Conservation (phyloP, 805 yeast species). For the Nakazawaea sp. region DNA sequence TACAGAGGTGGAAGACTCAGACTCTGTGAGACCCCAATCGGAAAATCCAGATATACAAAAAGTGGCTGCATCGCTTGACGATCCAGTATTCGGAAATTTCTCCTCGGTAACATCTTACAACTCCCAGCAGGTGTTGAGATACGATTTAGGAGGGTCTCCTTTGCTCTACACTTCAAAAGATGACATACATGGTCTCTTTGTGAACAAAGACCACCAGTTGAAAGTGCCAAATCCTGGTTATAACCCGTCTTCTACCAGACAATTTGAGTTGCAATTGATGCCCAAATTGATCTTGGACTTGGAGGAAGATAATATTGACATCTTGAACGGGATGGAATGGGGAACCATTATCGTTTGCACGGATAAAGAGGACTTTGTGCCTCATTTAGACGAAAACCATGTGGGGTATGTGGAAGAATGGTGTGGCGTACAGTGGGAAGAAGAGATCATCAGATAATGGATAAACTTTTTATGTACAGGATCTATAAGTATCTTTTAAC, state of each 20-base stretch:
- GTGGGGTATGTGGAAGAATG: slow-evolving; percentile 81
- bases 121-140: slow-evolving; percentile 81
- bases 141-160: slow-evolving; percentile 75
- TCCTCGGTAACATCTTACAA: slow-evolving; percentile 71
- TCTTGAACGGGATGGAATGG: slow-evolving; percentile 91
- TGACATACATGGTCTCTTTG: slow-evolving; percentile 38
- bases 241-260: slow-evolving; percentile 53
- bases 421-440: slow-evolving; percentile 88
- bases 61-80: slow-evolving; percentile 55
- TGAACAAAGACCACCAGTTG: slow-evolving; percentile 18
- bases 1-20: slow-evolving; percentile 28
- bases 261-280: slow-evolving; percentile 88
- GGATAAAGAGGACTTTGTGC: slow-evolving; percentile 24
- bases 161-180: slow-evolving; percentile 64
- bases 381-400: slow-evolving; percentile 43
- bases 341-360: slow-evolving; percentile 87
- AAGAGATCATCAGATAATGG: slow-evolving; percentile 15
- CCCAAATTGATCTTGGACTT: slow-evolving; percentile 85
- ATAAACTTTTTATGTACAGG: not conserved
- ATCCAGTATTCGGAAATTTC: slow-evolving; percentile 73
- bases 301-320: slow-evolving; percentile 44
- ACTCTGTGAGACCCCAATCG: slow-evolving; percentile 20
- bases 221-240: slow-evolving; percentile 53
- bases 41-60: slow-evolving; percentile 37
- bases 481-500: slow-evolving; percentile 44